phyloP scores from a whole-genome alignment of 306 rosid species.

The Ormosia emarginata region DNA sequence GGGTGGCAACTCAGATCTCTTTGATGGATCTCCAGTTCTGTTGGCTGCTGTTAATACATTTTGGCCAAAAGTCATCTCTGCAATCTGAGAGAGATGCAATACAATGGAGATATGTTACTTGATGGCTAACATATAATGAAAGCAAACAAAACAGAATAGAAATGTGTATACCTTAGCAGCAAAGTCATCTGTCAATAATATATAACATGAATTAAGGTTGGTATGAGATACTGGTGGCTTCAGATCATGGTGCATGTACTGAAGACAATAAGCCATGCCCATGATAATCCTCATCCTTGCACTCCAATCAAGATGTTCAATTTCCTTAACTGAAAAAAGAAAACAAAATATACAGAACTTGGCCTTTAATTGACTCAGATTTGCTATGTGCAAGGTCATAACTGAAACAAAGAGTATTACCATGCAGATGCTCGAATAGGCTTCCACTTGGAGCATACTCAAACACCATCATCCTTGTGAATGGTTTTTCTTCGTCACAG shows the following conservation, averaged over 20 bases:
- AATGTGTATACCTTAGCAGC: slow-evolving; percentile 74
- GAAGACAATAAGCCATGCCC: slow-evolving; percentile 91
- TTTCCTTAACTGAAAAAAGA: slow-evolving; percentile 60
- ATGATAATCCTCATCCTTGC: slow-evolving; percentile 78
- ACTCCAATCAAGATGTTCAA: slow-evolving; percentile 86
- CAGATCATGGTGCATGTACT: slow-evolving; percentile 93
- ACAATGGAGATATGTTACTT: slow-evolving; percentile 8
- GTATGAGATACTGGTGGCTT: slow-evolving; percentile 81
- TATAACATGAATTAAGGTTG: slow-evolving; percentile 49
- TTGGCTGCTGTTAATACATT: background rate
- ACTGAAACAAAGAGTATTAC: slow-evolving; percentile 40
- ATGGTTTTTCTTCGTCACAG: slow-evolving; percentile 92
- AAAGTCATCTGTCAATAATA: slow-evolving; percentile 83
- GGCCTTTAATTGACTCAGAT: background rate
- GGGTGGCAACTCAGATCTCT: slow-evolving; percentile 57
- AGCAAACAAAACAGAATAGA: background rate
- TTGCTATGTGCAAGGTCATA: background rate
- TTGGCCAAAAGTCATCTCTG: slow-evolving; percentile 51
- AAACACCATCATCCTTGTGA: slow-evolving; percentile 93
- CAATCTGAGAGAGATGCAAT: slow-evolving; percentile 45
- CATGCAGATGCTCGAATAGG: slow-evolving; percentile 82
- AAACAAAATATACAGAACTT: background rate
- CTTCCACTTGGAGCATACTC: slow-evolving; percentile 97
- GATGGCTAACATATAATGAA: background rate
- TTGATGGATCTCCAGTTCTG: slow-evolving; percentile 38